These are phyloP conservation scores for Neofusicoccum sp. DNA, from an alignment of 2,329 filamentous ascomycete species.

Conservation along the genomic window DNA sequence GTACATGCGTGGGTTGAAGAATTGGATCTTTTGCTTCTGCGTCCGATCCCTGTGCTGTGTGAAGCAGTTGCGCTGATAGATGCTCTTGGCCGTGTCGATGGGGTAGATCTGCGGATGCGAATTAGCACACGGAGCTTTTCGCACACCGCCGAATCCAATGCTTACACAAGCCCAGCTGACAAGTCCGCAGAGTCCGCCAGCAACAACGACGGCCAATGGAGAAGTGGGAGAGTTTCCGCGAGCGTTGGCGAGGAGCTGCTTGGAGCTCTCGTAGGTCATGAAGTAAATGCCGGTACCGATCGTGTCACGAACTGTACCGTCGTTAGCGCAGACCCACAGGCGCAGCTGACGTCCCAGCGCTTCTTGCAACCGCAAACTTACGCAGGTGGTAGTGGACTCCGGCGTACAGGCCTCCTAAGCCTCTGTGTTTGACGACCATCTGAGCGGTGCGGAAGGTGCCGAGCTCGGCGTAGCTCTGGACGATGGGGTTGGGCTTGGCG, in stretches of 20 bases:
- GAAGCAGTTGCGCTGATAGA: conserved; percentile 81
- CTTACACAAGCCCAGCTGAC: conserved; percentile 72
- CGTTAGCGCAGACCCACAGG: conserved; percentile 9
- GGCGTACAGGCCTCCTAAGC: conserved; percentile 74
- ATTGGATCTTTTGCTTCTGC: conserved; percentile 68
- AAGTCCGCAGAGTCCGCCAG: conserved; percentile 79
- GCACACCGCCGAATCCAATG: conserved; percentile 27
- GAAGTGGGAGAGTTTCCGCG: conserved; percentile 74
- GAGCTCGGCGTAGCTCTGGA: conserved; percentile 71
- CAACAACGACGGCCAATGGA: conserved; percentile 75
- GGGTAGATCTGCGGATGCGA: conserved; percentile 47
- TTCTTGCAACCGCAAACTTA: conserved; percentile 47
- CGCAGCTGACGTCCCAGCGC: neutral
- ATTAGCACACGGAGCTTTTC: conserved; percentile 24
- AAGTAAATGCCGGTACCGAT: conserved; percentile 85
- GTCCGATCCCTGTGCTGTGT: conserved; percentile 64
- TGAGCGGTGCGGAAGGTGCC: conserved; percentile 75
- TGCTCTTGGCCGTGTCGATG: conserved; percentile 82
- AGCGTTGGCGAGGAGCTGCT: conserved; percentile 77
- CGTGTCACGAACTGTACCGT: conserved; percentile 71
- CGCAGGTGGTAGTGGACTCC: conserved; percentile 77
- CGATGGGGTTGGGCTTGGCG: conserved; percentile 39
- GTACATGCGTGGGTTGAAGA: conserved; percentile 78
- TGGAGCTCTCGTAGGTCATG: conserved; percentile 84
- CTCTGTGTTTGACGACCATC: conserved; percentile 75